These are phyloP conservation scores for Colletotrichum karsti DNA, from an alignment of 2,329 filamentous ascomycete species.

Conservation along the genomic window DNA sequence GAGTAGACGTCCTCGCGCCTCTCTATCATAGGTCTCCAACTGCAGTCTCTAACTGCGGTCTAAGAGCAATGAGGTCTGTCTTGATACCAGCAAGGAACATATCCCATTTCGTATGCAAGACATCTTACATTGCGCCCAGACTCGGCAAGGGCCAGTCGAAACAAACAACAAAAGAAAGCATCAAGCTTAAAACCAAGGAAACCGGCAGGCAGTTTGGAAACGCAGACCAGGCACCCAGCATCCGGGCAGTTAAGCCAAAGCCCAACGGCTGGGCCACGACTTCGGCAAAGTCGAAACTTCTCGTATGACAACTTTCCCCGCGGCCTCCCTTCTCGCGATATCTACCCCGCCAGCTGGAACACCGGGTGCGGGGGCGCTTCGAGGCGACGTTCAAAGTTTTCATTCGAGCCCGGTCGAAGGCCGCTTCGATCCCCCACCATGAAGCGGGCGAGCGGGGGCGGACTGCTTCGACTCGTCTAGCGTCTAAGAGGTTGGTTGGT, in stretches of 20 bases:
- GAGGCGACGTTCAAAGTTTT: not conserved
- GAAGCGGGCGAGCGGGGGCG: not conserved
- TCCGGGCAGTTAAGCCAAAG: no score
- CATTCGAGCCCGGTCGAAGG: not conserved
- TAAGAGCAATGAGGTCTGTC: no score
- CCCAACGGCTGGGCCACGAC: not conserved
- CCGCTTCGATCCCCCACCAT: not conserved
- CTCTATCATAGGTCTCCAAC: no score
- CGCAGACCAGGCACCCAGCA: not conserved
- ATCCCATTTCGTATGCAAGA: not conserved
- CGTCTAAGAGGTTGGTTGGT: not conserved
- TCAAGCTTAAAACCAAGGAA: not conserved
- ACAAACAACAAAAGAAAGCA: conserved; percentile 32
- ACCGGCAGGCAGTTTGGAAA: not conserved
- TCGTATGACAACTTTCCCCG: not conserved
- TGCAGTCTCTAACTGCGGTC: no score
- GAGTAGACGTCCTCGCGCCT: no score
- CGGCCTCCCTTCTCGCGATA: not conserved
- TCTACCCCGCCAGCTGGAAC: conserved; percentile 27
- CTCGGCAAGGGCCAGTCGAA: not conserved
- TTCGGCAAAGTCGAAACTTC: not conserved
- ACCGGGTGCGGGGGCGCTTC: not conserved
- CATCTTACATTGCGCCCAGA: not conserved
- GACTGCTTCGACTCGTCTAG: conserved; percentile 3
- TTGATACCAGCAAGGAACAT: no score